Conservation (phyloP, 164 flowering plant species). For the Euptelea pleiosperma region DNA sequence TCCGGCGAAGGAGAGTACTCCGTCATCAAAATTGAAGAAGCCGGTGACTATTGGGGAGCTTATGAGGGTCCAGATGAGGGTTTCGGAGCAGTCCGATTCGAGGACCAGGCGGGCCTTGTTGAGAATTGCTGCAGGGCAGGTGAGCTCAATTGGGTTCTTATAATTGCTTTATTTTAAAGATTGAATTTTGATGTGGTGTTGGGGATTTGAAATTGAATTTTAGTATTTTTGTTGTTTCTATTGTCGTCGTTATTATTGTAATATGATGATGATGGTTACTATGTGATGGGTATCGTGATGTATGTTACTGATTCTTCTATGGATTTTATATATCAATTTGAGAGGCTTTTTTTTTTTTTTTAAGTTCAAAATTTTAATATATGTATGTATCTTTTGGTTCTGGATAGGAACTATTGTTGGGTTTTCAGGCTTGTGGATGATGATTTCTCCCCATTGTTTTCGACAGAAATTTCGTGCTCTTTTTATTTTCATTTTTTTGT, state of each 20-base stretch:
- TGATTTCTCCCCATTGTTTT: not conserved
- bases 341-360: not conserved
- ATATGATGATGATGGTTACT: no score
- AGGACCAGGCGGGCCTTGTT: slow-evolving; percentile 66
- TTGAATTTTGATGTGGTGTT: not conserved
- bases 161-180: not conserved
- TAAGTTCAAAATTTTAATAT: no score
- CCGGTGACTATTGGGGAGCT: slow-evolving; percentile 65
- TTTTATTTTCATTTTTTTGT: not conserved
- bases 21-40: slow-evolving; percentile 30
- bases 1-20: slow-evolving; percentile 25
- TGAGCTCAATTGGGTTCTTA: slow-evolving; percentile 16
- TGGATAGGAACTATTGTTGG: not conserved
- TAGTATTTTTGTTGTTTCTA: not conserved
- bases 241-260: no score
- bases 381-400: not conserved
- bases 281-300: no score
- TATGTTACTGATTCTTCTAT: no score
- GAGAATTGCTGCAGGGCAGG: slow-evolving; percentile 86
- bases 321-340: not conserved
- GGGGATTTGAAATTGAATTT: not conserved
- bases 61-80: slow-evolving; percentile 79
- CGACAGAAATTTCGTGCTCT: not conserved
- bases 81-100: slow-evolving; percentile 76
- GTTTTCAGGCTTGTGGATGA: not conserved